Conservation (phyloP, 345 rosid genomes). For the Kandelia obovata region DNA sequence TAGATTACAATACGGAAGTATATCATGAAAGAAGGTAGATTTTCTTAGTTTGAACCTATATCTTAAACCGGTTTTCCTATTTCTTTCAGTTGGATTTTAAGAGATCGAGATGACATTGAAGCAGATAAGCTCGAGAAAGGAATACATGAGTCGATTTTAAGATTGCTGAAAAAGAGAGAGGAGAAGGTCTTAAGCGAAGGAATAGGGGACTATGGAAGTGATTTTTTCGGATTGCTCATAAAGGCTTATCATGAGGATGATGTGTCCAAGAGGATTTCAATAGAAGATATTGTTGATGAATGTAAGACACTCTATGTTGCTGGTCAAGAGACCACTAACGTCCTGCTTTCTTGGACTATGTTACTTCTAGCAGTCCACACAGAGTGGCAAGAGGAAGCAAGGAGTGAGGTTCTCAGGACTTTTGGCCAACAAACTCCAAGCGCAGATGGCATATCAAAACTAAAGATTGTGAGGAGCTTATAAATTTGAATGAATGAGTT, state of each 20-base stretch:
- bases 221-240: conserved; percentile 21
- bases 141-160: conserved; percentile 4
- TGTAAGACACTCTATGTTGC: conserved; percentile 16
- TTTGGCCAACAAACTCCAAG: conserved; percentile 10
- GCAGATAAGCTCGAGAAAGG: conserved; percentile 17
- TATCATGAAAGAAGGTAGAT: too few relatives aligned
- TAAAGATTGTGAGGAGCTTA: conserved; percentile 13
- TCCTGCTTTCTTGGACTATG: conserved; percentile 16
- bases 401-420: conserved; percentile 10
- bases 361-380: conserved; percentile 21
- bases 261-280: conserved; percentile 6
- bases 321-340: conserved; percentile 19
- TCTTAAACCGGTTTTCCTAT: too few relatives aligned
- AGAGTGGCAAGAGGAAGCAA: conserved; percentile 20
- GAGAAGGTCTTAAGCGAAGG: not conserved
- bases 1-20: too few relatives aligned
- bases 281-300: conserved; percentile 16
- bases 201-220: not conserved
- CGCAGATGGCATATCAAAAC: conserved; percentile 3
- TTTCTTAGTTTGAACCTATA: too few relatives aligned
- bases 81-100: conserved; percentile 2
- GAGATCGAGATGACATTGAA: conserved; percentile 6
- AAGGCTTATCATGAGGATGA: conserved; percentile 12
- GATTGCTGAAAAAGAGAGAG: conserved; percentile 9
- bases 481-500: not conserved